Evolutionary conservation across 371 early-diverging fungal genomes (phyloP), one percentile per base, ranked within the genome.

Genomic region (Saksenaea oblongispora): DNA sequence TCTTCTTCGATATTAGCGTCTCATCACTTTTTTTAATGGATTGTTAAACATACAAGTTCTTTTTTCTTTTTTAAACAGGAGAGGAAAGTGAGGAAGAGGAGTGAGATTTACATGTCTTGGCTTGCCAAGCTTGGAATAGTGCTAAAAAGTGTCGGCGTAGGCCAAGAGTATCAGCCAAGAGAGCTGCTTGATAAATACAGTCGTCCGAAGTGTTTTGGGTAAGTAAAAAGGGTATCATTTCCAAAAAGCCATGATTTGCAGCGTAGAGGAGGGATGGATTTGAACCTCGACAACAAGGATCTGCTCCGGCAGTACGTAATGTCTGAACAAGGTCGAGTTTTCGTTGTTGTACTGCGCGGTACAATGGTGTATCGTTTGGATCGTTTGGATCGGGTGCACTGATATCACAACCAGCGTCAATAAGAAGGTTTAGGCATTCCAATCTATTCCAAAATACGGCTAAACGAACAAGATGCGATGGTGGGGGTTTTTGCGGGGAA

Each of bases 291-390:
- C 61, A 18, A 36, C 74, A 74, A 14, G 74, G 73, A 54, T 59
- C 63, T 34, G 66, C 73, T 14, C 67, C 64, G 36, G 66, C 71
- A 11, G 54, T n/a, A 18, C 66, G 31, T 42, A 78, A 44, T 26
- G 63, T 56, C 22, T 69, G 74, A 0, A 81, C 81, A 18, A 81
- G 58, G 56, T 81, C 81, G 14, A 81, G 67, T 53, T 81, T 81
- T 13, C 78, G 67, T 44, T 81, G 78, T 39, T 81, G 78, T 1
- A 81, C 81, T 14, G 81, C 78, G 0, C 34, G 56, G 34, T 76
- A 68, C 3, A 81, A 18, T 3, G 66, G 63, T 5, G 65, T 69
- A 24, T 66, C 70, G 14, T 59, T 54, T 35, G 59, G 54, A 34
- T 58, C 37, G 11, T 58, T 26, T 15, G 44, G 51, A 28, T 39